Percentiles rank a stretch among this genome's conserved stretches.
Evolutionary conservation across 768 basidiomycete species (phyloP).

Genomic region (Leucocoprinus birnbaumii): DNA sequence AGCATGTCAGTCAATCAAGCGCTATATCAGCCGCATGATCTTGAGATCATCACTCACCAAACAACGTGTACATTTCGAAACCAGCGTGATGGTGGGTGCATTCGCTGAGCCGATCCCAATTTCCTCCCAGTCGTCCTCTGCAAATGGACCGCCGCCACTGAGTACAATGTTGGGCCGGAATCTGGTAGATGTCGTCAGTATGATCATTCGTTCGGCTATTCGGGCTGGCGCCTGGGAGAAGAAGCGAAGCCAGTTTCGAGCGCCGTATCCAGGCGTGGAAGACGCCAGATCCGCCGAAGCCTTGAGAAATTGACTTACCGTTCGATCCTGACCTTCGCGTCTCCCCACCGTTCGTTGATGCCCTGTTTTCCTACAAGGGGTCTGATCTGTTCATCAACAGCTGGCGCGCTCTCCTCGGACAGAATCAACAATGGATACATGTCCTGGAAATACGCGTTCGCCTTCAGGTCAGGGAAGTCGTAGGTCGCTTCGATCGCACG

Average conservation of each 20-base stretch:
- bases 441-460: slow-evolving; percentile 62
- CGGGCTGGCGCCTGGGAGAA: too few species aligned
- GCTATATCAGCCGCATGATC: background rate
- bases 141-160: slow-evolving; percentile 63
- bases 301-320: slow-evolving; percentile 36
- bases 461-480: slow-evolving; percentile 56
- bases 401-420: slow-evolving; percentile 61
- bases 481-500: slow-evolving; percentile 49
- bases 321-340: slow-evolving; percentile 50
- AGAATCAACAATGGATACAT: slow-evolving; percentile 68
- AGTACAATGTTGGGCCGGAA: slow-evolving; percentile 79
- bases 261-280: too few species aligned
- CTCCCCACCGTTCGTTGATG: slow-evolving; percentile 49
- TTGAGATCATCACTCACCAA: slow-evolving; percentile 42
- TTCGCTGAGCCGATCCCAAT: slow-evolving; percentile 46
- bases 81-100: slow-evolving; percentile 49
- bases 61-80: slow-evolving; percentile 71
- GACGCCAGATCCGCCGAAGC: too few species aligned
- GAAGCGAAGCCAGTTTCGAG: too few species aligned
- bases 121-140: slow-evolving; percentile 69
- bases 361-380: slow-evolving; percentile 45
- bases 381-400: slow-evolving; percentile 46
- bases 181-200: slow-evolving; percentile 29
- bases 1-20: background rate
- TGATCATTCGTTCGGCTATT: too few species aligned